Evolutionary conservation across 768 basidiomycete genomes (phyloP).

Genomic region (Suillus luteus): DNA sequence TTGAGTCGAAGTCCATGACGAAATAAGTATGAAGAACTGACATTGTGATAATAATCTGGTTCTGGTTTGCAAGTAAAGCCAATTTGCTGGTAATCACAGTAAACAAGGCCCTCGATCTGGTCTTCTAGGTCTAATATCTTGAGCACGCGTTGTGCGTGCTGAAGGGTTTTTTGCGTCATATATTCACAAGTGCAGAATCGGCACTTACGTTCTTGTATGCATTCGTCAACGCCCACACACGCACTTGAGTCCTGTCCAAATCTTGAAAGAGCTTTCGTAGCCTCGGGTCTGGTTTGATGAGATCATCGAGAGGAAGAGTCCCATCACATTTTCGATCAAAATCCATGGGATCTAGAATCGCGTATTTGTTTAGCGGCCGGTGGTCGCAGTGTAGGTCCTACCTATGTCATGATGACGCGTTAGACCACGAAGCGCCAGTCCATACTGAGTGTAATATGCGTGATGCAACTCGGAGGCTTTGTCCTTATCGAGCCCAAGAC

Average conservation of each 20-base stretch:
- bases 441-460: slow-evolving; percentile 78
- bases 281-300: slow-evolving; percentile 64
- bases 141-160: slow-evolving; percentile 85
- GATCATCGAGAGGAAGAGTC: slow-evolving; percentile 77
- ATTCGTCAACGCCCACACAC: slow-evolving; percentile 88
- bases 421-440: slow-evolving; percentile 79
- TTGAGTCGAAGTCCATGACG: slow-evolving; percentile 10
- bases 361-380: background rate
- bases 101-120: slow-evolving; percentile 73
- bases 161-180: slow-evolving; percentile 13
- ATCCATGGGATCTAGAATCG: slow-evolving; percentile 68
- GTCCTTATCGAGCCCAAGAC: slow-evolving; percentile 64
- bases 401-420: slow-evolving; percentile 76
- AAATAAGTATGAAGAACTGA: slow-evolving; percentile 24
- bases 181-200: slow-evolving; percentile 20
- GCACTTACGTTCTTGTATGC: slow-evolving; percentile 67
- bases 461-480: slow-evolving; percentile 70
- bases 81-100: slow-evolving; percentile 69
- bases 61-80: slow-evolving; percentile 85
- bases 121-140: slow-evolving; percentile 72
- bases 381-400: slow-evolving; percentile 6
- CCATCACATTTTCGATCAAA: slow-evolving; percentile 86
- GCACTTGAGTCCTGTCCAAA: slow-evolving; percentile 72
- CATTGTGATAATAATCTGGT: slow-evolving; percentile 65
- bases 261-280: slow-evolving; percentile 73